Conservation (phyloP, 306 rosid genomes). For the Pterocarpus santalinus region DNA sequence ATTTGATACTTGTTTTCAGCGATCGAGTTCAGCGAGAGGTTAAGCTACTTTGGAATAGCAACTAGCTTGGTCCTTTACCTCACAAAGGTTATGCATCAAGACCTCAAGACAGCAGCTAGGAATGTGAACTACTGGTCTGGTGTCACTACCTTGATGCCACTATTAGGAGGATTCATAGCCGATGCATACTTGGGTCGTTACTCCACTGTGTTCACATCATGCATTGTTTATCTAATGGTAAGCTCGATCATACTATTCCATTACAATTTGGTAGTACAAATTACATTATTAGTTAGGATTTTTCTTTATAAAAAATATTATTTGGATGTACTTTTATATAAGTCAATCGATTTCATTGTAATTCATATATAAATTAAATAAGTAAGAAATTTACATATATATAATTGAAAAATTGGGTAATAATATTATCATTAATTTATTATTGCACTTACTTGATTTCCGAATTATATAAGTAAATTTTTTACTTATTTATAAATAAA, state of each 20-base stretch:
- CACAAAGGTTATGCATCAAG: slow-evolving; percentile 78
- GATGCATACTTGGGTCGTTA: slow-evolving; percentile 93
- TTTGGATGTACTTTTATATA: no score
- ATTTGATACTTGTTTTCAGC: slow-evolving; percentile 57
- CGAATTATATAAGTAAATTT: no score
- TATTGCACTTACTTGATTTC: no score
- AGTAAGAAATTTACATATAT: no score
- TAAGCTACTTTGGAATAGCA: slow-evolving; percentile 91
- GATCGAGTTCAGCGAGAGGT: slow-evolving; percentile 91
- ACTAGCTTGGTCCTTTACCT: slow-evolving; percentile 83
- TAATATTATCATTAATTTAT: no score
- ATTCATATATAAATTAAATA: no score
- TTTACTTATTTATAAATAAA: no score
- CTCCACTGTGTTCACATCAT: slow-evolving; percentile 70
- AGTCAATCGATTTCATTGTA: no score
- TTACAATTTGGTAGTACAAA: not conserved
- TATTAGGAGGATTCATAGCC: slow-evolving; percentile 90
- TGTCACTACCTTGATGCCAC: slow-evolving; percentile 87
- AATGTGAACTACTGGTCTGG: slow-evolving; percentile 93
- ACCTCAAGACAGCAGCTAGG: slow-evolving; percentile 82
- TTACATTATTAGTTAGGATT: not conserved
- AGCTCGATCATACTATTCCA: not conserved
- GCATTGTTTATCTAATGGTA: slow-evolving; percentile 78
- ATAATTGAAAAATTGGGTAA: no score
- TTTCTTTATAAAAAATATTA: no score